These are phyloP conservation scores for Lactifluus echinatus DNA, from an alignment of 768 basidiomycete species.

Conservation along the genomic window DNA sequence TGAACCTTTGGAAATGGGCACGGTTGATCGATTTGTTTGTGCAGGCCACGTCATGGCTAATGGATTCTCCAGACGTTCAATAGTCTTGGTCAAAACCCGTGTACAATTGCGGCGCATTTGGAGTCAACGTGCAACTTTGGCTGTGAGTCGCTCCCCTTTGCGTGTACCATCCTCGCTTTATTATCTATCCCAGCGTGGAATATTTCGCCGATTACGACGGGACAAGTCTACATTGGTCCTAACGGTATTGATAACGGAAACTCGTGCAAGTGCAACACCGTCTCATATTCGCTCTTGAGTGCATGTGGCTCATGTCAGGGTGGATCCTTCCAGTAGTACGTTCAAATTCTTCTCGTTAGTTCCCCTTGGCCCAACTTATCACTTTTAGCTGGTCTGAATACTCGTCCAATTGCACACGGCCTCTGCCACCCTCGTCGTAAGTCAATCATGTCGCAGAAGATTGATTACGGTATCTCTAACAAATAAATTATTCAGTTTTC, in stretches of 20 bases:
- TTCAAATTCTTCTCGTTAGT: background rate
- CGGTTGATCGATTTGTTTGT: no score
- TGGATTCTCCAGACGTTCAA: no score
- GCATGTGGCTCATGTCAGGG: background rate
- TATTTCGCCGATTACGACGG: background rate
- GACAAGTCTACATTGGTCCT: background rate
- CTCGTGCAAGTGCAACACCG: background rate
- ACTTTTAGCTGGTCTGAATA: background rate
- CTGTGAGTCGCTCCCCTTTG: no score
- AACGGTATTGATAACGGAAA: background rate
- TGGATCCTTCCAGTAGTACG: background rate
- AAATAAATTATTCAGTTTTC: background rate
- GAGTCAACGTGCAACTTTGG: no score
- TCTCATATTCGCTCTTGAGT: background rate
- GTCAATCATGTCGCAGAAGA: background rate
- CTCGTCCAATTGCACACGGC: background rate
- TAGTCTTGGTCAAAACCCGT: no score
- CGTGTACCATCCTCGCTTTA: background rate
- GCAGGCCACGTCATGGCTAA: no score
- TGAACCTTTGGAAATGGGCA: no score
- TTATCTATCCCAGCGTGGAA: background rate
- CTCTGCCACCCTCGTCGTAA: no score
- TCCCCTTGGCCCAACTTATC: no score
- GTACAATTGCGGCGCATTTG: no score
- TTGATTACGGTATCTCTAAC: background rate